phyloP scores from a whole-genome alignment of 1,284 basidiomycete genomes.

The Ganoderma meredithae region DNA sequence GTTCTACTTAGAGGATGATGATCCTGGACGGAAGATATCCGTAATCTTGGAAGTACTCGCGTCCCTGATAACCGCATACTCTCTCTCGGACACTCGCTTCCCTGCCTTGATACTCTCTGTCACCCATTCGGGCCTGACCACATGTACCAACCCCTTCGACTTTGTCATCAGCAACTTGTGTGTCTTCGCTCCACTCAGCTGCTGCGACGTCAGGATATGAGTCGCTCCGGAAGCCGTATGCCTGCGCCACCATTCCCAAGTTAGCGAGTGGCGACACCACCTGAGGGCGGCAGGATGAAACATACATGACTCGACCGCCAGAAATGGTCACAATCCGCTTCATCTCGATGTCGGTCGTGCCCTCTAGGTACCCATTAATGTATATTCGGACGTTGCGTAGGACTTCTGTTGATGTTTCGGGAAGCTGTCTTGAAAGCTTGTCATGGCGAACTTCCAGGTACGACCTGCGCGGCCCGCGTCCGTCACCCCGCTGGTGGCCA shows the following conservation, averaged over 20 bases:
- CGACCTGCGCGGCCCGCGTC: constrained; percentile 44
- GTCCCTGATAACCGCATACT: constrained; percentile 57
- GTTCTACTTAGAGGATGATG: constrained; percentile 20
- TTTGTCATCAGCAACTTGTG: constrained; percentile 63
- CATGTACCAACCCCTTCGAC: constrained; percentile 52
- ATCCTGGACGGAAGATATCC: constrained; percentile 37
- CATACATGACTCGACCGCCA: constrained; percentile 63
- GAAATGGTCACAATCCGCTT: constrained; percentile 63
- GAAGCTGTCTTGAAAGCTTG: constrained; percentile 59
- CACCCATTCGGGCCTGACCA: constrained; percentile 79
- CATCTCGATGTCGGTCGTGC: constrained; percentile 79
- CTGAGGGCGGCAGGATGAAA: constrained; percentile 16
- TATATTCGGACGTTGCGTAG: constrained; percentile 57
- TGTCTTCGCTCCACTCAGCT: constrained; percentile 69
- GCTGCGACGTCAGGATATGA: constrained; percentile 75
- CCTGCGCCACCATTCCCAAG: constrained; percentile 43
- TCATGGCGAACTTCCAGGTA: constrained; percentile 55
- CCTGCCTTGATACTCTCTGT: constrained; percentile 66
- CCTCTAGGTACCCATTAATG: constrained; percentile 70
- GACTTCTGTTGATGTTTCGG: constrained; percentile 39
- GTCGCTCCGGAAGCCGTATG: constrained; percentile 64
- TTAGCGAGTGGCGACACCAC: background rate
- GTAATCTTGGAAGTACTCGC: constrained; percentile 39
- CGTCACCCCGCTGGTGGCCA: constrained; percentile 74
- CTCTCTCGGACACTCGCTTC: constrained; percentile 61